Evolutionary conservation across 2,329 filamentous ascomycete species (phyloP), one percentile per base, ranked within the genome.

Genomic region (Metarhizium rileyi): DNA sequence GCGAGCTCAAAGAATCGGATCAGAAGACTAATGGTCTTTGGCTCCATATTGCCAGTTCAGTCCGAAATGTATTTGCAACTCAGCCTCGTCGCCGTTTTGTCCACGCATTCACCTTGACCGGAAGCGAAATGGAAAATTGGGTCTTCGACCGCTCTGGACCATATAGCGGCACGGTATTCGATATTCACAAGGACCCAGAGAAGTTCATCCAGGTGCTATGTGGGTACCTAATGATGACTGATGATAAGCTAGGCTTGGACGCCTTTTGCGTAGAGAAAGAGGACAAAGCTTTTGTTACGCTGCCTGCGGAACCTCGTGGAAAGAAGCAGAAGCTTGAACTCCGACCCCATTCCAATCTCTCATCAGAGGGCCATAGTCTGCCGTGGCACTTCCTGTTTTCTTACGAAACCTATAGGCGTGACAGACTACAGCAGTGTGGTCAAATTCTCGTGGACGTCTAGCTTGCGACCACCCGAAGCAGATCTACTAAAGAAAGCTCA

Each of bases 241-340:
- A 54, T 3, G 16, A 10, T 16, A 42, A 48, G 5, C 36, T 54
- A 3, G 56, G 56, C 10, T 42, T 52, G 9, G 52, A 56, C 22
- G 41, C 51, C 0, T 6, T 54, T 4, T 27, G 47, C 18, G 35
- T 36, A 1, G 5, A 2, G 12, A 44, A 51, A 16, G 26, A 48
- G 4, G 35, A 18, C 6, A 40, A 40, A 14, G 7, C 23, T 16
- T 50, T 36, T 28, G 44, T 38, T n/a, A 38, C 35, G 1, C 23
- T 46, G 20, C 18, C n/a, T 35, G 23, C 23, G 20, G 44, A 46
- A 23, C 28, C 44, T 22, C 6, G n/a, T n/a, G n/a, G 30, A 5
- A 36, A 16, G 44, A 38, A 38, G 8, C n/a, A 10, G 35, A 18
- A 35, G 16, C 26, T 46, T 3, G 28, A 33, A 38, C 35, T 38